Evolutionary conservation across 257 asterid species (phyloP), one percentile per base, ranked within the genome.

Genomic region (Solanum paucissectum): DNA sequence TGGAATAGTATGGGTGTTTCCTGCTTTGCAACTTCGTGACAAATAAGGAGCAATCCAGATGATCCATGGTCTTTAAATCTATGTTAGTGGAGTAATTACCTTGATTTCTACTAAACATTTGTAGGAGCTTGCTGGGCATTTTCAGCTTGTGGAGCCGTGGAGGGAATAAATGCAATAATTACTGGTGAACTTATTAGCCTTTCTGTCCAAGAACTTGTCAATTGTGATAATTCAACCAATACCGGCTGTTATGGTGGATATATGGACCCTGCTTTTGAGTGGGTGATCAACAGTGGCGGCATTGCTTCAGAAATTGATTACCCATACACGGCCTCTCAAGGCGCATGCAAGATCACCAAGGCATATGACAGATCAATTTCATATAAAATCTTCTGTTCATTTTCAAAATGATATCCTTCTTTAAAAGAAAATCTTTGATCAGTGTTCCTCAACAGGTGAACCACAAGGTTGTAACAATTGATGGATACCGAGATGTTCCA

Each of bases 41-140:
- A 81, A 46, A 29, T 29, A 81, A 27, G 42, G 85, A 81, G 85
- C 40, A 81, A 46, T 81, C 27, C 68, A 81, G 38, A 46, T 81
- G 85, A 81, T 46, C 9, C 16, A 9, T 44, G 85, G 62, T 81
- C 68, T 29, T 81, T 81, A 44, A 81, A 81, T 81, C 66, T 81
- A 27, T 10, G 20, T 46, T 46, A 81, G 68, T 81, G 69, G 69
- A 81, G 42, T 44, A 81, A 18, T 81, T 32, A 44, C 27, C 21
- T 81, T 16, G 40, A 81, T 81, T 73, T 46, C 10, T 75, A n/a
- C 76, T 25, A 6, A 46, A 66, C 85, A 68, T 76, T 29, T 68
- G 72, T 49, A 91, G 92, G 92, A 87, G 86, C 91, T 86, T 87
- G 92, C 64, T 91, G 91, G 93, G 91, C 92, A 55, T 91, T 91